A percentile compares a stretch with the other conserved stretches of the same genome.
Evolutionary conservation across 164 flowering plant species (phyloP).

Genomic region (Cinnamomum chago): DNA sequence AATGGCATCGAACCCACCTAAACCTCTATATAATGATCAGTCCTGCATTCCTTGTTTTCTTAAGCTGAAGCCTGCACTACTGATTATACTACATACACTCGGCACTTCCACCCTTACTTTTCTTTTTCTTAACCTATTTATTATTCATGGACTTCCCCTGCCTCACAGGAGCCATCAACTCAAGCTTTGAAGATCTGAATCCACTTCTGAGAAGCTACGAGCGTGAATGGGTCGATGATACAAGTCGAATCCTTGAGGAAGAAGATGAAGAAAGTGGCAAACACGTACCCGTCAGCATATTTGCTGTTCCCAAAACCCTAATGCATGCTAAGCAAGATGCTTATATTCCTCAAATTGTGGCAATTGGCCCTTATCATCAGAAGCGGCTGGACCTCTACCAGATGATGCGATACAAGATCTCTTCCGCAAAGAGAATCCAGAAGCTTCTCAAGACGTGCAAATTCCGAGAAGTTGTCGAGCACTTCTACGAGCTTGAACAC

Average conservation of each 20-base stretch:
- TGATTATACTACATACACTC: neutral
- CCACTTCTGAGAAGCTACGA: neutral
- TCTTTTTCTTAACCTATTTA: too few relatives aligned
- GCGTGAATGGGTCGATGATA: neutral
- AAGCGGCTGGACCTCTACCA: constrained; percentile 9
- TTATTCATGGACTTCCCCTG: neutral
- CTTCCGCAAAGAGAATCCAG: neutral
- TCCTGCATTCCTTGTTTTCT: neutral
- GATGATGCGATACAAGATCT: constrained; percentile 9
- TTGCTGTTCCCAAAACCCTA: constrained; percentile 4
- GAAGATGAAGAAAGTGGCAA: neutral
- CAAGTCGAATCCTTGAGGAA: neutral
- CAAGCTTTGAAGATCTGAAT: neutral
- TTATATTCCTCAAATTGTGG: constrained; percentile 6
- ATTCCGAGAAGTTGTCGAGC: constrained; percentile 12
- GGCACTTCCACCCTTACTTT: neutral
- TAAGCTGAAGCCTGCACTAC: neutral
- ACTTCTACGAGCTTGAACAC: constrained; percentile 11
- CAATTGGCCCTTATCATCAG: constrained; percentile 9
- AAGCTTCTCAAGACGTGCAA: constrained; percentile 6
- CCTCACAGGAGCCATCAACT: neutral
- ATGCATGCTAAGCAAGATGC: neutral
- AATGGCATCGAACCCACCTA: too few relatives aligned
- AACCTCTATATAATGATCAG: too few relatives aligned
- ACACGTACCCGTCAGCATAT: neutral